A percentile compares a stretch with the other conserved stretches of the same genome.
Conservation (phyloP, 495 filamentous ascomycete species). For the Penicillium mononematosum region DNA sequence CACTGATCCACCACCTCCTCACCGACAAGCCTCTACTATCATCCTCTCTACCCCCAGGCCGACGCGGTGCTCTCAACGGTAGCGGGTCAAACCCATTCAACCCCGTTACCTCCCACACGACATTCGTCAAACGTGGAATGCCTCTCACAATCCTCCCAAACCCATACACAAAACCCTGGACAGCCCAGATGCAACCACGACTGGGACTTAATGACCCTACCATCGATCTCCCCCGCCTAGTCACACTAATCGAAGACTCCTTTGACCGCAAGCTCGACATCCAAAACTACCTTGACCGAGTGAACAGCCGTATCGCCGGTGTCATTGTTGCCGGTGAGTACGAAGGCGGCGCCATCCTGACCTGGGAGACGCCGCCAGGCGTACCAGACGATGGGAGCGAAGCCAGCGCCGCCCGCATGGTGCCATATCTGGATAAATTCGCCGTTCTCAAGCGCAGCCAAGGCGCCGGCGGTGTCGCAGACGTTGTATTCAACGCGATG, state of each 20-base stretch:
- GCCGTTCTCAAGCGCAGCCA: slow-evolving; percentile 86
- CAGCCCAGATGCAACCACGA: slow-evolving; percentile 53
- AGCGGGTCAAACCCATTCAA: too few species aligned
- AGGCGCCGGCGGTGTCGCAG: slow-evolving; percentile 87
- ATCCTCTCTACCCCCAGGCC: slow-evolving; percentile 76
- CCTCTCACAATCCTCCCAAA: slow-evolving; percentile 81
- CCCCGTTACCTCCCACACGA: slow-evolving; percentile 52
- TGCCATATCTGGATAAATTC: slow-evolving; percentile 98
- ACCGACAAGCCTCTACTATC: slow-evolving; percentile 93
- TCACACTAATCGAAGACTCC: slow-evolving; percentile 90
- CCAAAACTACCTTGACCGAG: slow-evolving; percentile 73
- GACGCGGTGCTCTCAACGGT: slow-evolving; percentile 39
- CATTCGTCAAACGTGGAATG: slow-evolving; percentile 88
- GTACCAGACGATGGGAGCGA: slow-evolving; percentile 53
- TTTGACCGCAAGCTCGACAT: slow-evolving; percentile 85
- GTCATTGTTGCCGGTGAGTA: slow-evolving; percentile 95
- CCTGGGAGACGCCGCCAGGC: slow-evolving; percentile 81
- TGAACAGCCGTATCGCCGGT: slow-evolving; percentile 76
- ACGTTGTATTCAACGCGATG: slow-evolving; percentile 95
- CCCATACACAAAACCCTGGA: slow-evolving; percentile 62
- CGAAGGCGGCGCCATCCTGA: slow-evolving; percentile 91
- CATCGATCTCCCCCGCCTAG: slow-evolving; percentile 78
- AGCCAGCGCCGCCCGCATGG: slow-evolving; percentile 53
- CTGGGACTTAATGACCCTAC: slow-evolving; percentile 70
- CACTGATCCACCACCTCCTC: slow-evolving; percentile 92